phyloP scores from a whole-genome alignment of 805 yeast species.

The Ogataea ganodermae region DNA sequence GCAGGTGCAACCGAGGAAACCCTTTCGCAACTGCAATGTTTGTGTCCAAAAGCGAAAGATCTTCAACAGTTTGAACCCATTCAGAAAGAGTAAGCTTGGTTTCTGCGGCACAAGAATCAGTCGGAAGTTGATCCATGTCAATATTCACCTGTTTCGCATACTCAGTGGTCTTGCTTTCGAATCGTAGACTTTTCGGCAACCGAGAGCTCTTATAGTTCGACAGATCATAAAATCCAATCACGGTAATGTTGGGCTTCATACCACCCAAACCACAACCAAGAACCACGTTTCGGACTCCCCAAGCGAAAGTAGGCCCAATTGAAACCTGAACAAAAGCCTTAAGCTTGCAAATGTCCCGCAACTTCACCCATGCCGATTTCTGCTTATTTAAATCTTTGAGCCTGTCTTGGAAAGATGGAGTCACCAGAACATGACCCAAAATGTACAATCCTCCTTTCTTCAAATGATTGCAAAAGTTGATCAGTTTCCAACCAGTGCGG shows the following conservation, averaged over 20 bases:
- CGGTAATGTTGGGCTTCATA: constrained; percentile 95
- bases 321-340: constrained; percentile 95
- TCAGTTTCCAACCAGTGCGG: constrained; percentile 85
- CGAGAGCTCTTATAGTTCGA: constrained; percentile 21
- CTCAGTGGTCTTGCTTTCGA: constrained; percentile 27
- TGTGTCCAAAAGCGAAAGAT: constrained; percentile 81
- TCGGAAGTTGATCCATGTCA: constrained; percentile 36
- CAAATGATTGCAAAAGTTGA: constrained; percentile 88
- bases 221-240: constrained; percentile 83
- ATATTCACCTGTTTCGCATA: constrained; percentile 29
- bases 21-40: constrained; percentile 95
- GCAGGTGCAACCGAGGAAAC: constrained; percentile 67
- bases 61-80: constrained; percentile 94
- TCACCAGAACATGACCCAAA: constrained; percentile 85
- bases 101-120: constrained; percentile 77
- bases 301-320: constrained; percentile 80
- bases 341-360: constrained; percentile 73
- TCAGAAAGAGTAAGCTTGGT: constrained; percentile 67
- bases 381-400: constrained; percentile 71
- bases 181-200: constrained; percentile 23
- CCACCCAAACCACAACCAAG: constrained; percentile 98
- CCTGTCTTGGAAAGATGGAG: constrained; percentile 60
- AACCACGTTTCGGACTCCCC: constrained; percentile 94
- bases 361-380: constrained; percentile 77
- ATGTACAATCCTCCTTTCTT: constrained; percentile 95